Evolutionary conservation across 202 grass and related monocot species (phyloP), one percentile per base, ranked within the genome.

Genomic region (Dendrocalamus latiflorus): DNA sequence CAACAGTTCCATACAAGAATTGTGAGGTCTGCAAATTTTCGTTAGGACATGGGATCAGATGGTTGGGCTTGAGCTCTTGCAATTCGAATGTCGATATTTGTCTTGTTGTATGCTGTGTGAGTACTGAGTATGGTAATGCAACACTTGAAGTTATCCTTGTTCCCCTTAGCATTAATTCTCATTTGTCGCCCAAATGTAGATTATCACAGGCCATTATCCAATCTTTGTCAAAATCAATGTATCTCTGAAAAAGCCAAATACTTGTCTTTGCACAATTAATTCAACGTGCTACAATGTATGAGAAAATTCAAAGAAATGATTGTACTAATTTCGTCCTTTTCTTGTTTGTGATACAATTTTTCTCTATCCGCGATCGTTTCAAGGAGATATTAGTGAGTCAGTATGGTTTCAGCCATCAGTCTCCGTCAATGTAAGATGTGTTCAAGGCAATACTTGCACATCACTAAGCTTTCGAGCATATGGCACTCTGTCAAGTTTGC

Each of bases 381-480:
- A 90, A 33, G 74, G 25, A 70, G 67, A 86, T 78, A 90, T 75
- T 26, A 90, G 75, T 63, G 81, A 89, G 74, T 90, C 86, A 60
- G 67, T 82, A 93, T 80, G 94, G 92, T 75, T 93, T 86, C 68
- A 94, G 77, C 95, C 92, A 97, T 65, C 61, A 75, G 64, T 91
- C 75, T 88, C 90, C 95, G 57, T 89, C 84, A 25, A 97, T 86
- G 85, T 86, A 94, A 82, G 90, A 93, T 60, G 88, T 84, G 49
- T 72, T 88, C 43, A 97, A 51, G 92, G 84, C 82, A 84, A 73
- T 28, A 66, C 92, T 88, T 97, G 90, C 73, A 26, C 78, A 68
- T 94, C 94, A 84, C 73, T 94, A 44, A 94, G 89, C 75, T 81
- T 82, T 16, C 44, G 67, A 64, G 77, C 90, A 68, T 91, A 97